Percentiles rank a stretch among this genome's conserved stretches.
These are phyloP conservation scores for Xylariaceae sp. DNA, from an alignment of 2,329 filamentous ascomycete genomes.

Conservation along the genomic window DNA sequence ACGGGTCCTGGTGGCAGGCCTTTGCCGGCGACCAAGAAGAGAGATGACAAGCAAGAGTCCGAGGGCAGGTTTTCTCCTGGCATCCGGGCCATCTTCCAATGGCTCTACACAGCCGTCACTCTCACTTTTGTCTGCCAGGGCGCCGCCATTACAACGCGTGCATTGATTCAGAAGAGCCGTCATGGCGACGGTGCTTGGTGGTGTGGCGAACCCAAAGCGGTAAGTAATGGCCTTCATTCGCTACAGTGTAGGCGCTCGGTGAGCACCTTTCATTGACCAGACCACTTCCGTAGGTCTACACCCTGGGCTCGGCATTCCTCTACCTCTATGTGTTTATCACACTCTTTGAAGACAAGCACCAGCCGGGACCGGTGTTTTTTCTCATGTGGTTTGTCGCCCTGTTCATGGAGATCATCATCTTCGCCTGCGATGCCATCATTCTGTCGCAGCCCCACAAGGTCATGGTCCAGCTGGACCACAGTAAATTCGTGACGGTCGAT, in stretches of 20 bases:
- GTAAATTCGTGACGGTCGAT: conserved; percentile 37
- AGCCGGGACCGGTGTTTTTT: conserved; percentile 75
- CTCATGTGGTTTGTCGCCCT: conserved; percentile 71
- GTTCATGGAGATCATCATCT: conserved; percentile 66
- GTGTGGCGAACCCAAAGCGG: conserved; percentile 32
- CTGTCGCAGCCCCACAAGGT: conserved; percentile 65
- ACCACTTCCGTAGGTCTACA: conserved; percentile 62
- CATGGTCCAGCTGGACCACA: conserved; percentile 42
- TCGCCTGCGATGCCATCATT: conserved; percentile 62
- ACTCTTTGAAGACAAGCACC: conserved; percentile 74
- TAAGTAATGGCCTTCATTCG: conserved; percentile 18
- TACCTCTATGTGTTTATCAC: conserved; percentile 83
- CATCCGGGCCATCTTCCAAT: conserved; percentile 60
- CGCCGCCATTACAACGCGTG: conserved; percentile 63
- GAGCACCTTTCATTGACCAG: conserved; percentile 8
- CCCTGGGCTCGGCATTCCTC: conserved; percentile 78
- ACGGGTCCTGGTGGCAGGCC: conserved; percentile 86
- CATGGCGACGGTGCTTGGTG: conserved; percentile 31
- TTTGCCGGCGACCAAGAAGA: conserved; percentile 61
- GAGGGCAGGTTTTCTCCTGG: conserved; percentile 36
- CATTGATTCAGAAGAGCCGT: conserved; percentile 50
- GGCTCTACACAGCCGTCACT: conserved; percentile 64
- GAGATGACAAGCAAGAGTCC: conserved; percentile 42
- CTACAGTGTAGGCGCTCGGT: neutral
- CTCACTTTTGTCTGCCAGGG: conserved; percentile 73